Percentiles rank a stretch among this genome's conserved stretches.
Evolutionary conservation across 495 filamentous ascomycete species (phyloP).

Genomic region (Chaetomium tenue): DNA sequence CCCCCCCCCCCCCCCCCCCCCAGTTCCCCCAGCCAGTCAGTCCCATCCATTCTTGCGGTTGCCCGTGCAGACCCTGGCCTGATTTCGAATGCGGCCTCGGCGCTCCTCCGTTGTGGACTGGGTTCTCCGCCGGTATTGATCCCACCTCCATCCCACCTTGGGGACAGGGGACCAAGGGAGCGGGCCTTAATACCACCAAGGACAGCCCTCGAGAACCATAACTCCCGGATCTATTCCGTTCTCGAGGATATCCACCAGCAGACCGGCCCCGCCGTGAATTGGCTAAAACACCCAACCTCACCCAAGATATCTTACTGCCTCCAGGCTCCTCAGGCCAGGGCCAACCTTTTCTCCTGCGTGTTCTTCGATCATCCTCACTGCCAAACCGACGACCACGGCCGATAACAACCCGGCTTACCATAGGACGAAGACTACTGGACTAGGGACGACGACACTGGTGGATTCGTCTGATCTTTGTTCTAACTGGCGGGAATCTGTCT

Average conservation of each 20-base stretch:
- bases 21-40: slow-evolving; percentile 8
- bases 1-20: slow-evolving; percentile 21
- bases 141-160: slow-evolving; percentile 48
- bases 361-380: slow-evolving; percentile 10
- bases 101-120: slow-evolving; percentile 48
- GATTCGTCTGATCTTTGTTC: slow-evolving; percentile 38
- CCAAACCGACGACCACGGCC: slow-evolving; percentile 19
- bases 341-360: slow-evolving; percentile 17
- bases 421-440: slow-evolving; percentile 24
- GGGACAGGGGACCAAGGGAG: slow-evolving; percentile 45
- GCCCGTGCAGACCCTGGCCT: slow-evolving; percentile 45
- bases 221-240: slow-evolving; percentile 45
- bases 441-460: slow-evolving; percentile 15
- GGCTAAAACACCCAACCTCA: slow-evolving; percentile 29
- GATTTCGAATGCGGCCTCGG: slow-evolving; percentile 49
- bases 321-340: slow-evolving; percentile 25
- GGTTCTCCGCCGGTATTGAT: slow-evolving; percentile 51
- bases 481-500: slow-evolving; percentile 31
- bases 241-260: slow-evolving; percentile 28
- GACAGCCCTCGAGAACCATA: slow-evolving; percentile 44
- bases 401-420: slow-evolving; percentile 20
- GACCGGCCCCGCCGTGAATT: slow-evolving; percentile 41
- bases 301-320: slow-evolving; percentile 37
- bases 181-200: slow-evolving; percentile 46
- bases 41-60: slow-evolving; percentile 33